These are phyloP conservation scores for Paecilomyces sp. DNA, from an alignment of 2,329 filamentous ascomycete species.

Conservation along the genomic window DNA sequence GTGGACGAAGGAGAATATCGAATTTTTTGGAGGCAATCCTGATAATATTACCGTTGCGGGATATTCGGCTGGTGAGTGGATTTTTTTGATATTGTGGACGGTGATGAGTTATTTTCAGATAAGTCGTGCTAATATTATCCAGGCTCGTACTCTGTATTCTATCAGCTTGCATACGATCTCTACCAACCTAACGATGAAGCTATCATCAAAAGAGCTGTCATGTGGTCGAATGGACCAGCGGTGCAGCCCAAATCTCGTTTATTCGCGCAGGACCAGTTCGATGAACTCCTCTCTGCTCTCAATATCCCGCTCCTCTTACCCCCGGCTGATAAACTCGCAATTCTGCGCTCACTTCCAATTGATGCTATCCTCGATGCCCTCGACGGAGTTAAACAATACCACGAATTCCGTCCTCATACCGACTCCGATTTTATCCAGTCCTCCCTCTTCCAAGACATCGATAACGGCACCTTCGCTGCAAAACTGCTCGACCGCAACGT, in stretches of 20 bases:
- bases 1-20: conserved; percentile 48
- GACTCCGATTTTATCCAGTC: conserved; percentile 43
- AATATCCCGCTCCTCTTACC: conserved; percentile 35
- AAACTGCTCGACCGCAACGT: conserved; percentile 39
- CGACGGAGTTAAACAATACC: conserved; percentile 39
- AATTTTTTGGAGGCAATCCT: conserved; percentile 45
- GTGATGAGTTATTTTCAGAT: neutral
- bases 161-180: conserved; percentile 52
- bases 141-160: conserved; percentile 49
- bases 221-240: conserved; percentile 48
- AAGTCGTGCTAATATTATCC: neutral
- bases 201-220: conserved; percentile 46
- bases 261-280: conserved; percentile 46
- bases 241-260: conserved; percentile 44
- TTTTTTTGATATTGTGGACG: neutral
- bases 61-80: conserved; percentile 44
- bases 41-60: conserved; percentile 48
- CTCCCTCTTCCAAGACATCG: conserved; percentile 39
- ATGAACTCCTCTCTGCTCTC: conserved; percentile 41
- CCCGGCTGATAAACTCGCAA: conserved; percentile 37
- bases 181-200: conserved; percentile 38
- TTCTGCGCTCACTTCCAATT: conserved; percentile 34
- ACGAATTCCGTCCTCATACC: conserved; percentile 46
- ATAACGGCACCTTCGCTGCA: conserved; percentile 41
- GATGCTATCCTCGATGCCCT: conserved; percentile 37